Base-by-base conservation (phyloP, 306 rosid genomes). In the Rosa multiflora region DNA sequence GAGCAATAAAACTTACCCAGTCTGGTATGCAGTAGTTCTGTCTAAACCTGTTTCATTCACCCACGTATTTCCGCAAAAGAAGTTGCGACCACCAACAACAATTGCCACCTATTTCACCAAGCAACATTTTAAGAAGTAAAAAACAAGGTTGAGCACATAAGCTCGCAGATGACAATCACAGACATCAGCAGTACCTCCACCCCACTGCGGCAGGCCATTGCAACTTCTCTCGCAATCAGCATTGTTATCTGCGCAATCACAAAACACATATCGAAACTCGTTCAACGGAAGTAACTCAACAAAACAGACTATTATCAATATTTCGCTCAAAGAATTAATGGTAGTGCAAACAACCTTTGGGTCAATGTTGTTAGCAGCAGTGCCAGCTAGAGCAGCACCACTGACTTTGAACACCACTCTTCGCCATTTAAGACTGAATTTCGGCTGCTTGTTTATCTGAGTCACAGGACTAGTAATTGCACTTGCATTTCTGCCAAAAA, bases 51-150 rank as follows among this genome's bases (percentile, higher is more conserved):
- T 92, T 23, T 93, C 73, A 64, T 83, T 88, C 59, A 95, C 95
- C 99, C 99, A 95, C 32, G 97, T 88, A 76, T 95, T 92, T 84
- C 97, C 98, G 75, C 97, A 95, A 79, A 95, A 95, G 82, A 95
- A 91, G 87, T 95, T 95, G 35, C 97, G 94, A 67, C 97, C 98
- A 48, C 99, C 99, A 84, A 92, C 95, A 73, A 95, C 94, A 80
- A 92, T 90, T 2, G 97, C 99, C 62, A 95, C 90, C 98, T 95
- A 87, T 61, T 72, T 70, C 66, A 87, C 80, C 78, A 81, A 18
- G 47, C 23, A 55, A 76, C 56, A 39, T 18, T 3, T 40, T 4
- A 18, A 67, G 21, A 37, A 17, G 23, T 42, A 3, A 32, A 37
- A 61, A 42, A 68, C 44, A 83, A 78, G 44, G 32, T 59, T 77